A percentile compares a stretch with the other conserved stretches of the same genome.
Evolutionary conservation across 2,329 filamentous ascomycete genomes (phyloP).

Genomic region (Aspergillus aculeatinus): DNA sequence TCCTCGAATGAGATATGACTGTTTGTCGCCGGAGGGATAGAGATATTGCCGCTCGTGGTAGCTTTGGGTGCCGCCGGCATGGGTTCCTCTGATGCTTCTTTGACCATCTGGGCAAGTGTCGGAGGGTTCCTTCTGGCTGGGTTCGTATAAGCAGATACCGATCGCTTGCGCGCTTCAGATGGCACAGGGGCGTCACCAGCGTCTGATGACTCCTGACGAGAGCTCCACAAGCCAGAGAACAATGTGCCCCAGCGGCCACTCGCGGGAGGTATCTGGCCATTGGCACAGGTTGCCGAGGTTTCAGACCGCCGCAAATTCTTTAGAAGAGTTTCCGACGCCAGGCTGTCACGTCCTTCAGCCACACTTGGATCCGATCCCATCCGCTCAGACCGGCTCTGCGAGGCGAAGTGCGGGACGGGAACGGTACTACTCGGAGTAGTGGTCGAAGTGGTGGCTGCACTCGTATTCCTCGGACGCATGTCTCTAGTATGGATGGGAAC

Average conservation of each 20-base stretch:
- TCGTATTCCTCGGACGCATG: constrained; percentile 46
- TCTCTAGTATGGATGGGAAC: constrained; percentile 50
- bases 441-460: constrained; percentile 53
- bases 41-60: constrained; percentile 35
- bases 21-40: constrained; percentile 31
- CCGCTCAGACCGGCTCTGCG: constrained; percentile 34
- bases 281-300: constrained; percentile 48
- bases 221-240: constrained; percentile 57
- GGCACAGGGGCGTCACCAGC: constrained; percentile 26
- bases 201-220: constrained; percentile 50
- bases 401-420: constrained; percentile 55
- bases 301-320: constrained; percentile 55
- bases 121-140: constrained; percentile 27
- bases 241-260: constrained; percentile 56
- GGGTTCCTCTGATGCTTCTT: constrained; percentile 27
- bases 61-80: constrained; percentile 21
- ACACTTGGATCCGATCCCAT: constrained; percentile 24
- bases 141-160: constrained; percentile 28
- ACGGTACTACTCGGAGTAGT: constrained; percentile 52
- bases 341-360: constrained; percentile 38
- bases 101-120: constrained; percentile 37
- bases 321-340: constrained; percentile 57
- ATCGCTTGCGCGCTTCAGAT: constrained; percentile 28
- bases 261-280: constrained; percentile 48
- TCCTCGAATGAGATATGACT: constrained; percentile 21